Evolutionary conservation across 331 rosid genomes (phyloP), one percentile per base, ranked within the genome.

Genomic region (Erythrophleum ivorense): DNA sequence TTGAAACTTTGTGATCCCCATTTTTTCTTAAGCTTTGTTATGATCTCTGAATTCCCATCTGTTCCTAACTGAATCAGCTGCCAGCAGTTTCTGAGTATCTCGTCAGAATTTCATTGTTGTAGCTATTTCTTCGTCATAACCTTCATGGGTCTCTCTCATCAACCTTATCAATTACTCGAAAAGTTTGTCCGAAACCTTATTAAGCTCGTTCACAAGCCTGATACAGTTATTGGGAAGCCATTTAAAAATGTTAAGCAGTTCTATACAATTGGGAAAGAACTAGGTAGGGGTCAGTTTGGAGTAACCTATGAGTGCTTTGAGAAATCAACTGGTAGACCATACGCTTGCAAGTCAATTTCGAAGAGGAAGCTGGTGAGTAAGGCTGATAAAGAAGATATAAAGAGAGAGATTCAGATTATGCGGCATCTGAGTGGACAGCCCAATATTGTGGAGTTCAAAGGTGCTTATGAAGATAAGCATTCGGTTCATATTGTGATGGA

Each of bases 221-320:
- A 92, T 66, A 78, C 96, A 59, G 89, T 95, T 63, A 89, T 95
- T 0, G 99, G 94, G 40, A 95, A 89, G 64, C 87, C 89, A 71
- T 89, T 66, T 71, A 98, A 90, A 72, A 97, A 95, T 82, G 97
- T 95, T 57, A 95, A 80, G 80, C 75, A 78, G 57, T 67, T 84
- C 71, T 95, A 95, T 55, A 82, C 82, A 7, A 34, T 93, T 2
- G 97, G 97, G 5, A 95, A 88, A 45, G 99, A 93, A 82, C 74
- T 95, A 79, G 98, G 99, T 3, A 88, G 99, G 80, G 99, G 99
- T n/a, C 97, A 92, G 82, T 93, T 93, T 84, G 99, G 98, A 48
- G 99, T 95, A 6, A 92, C 92, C n/a, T 82, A 91, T 79, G 88
- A 88, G 0, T 93, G 99, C 64, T 86, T 88, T 38, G 98, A 95